phyloP scores from a whole-genome alignment of 495 filamentous ascomycete species.

The Emericellopsis terricola region DNA sequence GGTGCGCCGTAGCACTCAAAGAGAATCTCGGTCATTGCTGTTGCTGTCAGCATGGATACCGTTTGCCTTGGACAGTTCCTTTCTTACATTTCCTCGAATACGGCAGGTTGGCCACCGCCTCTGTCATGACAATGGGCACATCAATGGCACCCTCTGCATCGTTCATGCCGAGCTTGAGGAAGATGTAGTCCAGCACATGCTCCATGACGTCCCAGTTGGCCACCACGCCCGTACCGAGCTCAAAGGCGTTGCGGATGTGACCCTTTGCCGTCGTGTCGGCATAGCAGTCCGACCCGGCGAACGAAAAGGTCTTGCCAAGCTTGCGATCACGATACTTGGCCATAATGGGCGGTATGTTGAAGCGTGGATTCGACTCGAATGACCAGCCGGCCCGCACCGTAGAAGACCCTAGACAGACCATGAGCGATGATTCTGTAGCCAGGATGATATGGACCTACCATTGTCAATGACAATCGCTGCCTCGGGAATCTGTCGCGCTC shows the following conservation, averaged over 20 bases:
- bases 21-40: constrained; percentile 91
- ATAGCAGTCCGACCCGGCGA: constrained; percentile 82
- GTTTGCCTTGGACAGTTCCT: neutral
- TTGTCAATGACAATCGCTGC: constrained; percentile 93
- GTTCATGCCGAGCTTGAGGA: constrained; percentile 80
- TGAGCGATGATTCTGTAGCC: neutral
- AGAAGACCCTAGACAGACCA: constrained; percentile 48
- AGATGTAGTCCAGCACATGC: constrained; percentile 77
- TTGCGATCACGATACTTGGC: constrained; percentile 89
- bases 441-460: constrained; percentile 35
- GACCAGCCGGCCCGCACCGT: constrained; percentile 87
- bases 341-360: constrained; percentile 75
- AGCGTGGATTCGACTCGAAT: constrained; percentile 61
- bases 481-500: constrained; percentile 32
- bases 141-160: constrained; percentile 54
- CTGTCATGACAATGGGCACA: constrained; percentile 85
- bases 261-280: constrained; percentile 82
- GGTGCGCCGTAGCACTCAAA: constrained; percentile 90
- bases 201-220: constrained; percentile 98
- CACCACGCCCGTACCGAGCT: constrained; percentile 73
- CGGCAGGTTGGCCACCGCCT: constrained; percentile 73
- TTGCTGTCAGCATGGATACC: neutral
- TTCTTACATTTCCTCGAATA: constrained; percentile 72
- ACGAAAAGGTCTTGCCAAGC: constrained; percentile 69
- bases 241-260: constrained; percentile 80